phyloP scores from a whole-genome alignment of 2,329 filamentous ascomycete species.

The Cladosporium sp. region DNA sequence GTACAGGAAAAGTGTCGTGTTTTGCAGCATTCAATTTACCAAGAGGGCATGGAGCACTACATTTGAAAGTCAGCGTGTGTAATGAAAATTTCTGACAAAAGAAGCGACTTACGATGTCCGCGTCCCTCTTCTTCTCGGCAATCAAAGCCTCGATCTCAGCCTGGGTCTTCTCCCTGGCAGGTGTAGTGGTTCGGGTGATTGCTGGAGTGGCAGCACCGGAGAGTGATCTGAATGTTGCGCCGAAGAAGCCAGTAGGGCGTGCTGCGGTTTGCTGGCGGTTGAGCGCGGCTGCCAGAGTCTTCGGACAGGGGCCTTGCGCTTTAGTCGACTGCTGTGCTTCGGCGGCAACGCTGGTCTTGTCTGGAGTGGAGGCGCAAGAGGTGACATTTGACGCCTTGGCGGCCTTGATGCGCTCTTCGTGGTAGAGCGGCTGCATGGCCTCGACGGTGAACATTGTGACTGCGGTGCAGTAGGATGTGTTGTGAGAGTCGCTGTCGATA shows the following conservation, averaged over 20 bases:
- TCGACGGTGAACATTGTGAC: conserved; percentile 21
- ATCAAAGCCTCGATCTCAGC: conserved; percentile 33
- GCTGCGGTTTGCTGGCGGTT: conserved; percentile 16
- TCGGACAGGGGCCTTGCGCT: conserved; percentile 16
- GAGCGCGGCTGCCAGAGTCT: conserved; percentile 17
- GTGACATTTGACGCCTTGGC: conserved; percentile 37
- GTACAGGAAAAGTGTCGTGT: background rate
- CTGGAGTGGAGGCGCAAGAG: conserved; percentile 53
- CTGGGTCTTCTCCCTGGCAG: conserved; percentile 28
- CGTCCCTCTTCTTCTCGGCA: conserved; percentile 35
- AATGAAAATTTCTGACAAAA: background rate
- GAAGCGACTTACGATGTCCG: conserved; percentile 31
- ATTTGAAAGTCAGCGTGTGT: conserved; percentile 14
- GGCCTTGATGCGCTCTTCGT: conserved; percentile 20
- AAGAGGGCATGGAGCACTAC: conserved; percentile 27
- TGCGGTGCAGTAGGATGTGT: background rate
- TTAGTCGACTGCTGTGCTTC: conserved; percentile 1
- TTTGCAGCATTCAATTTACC: conserved; percentile 2
- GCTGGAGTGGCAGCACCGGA: conserved; percentile 25
- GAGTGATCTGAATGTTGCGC: conserved; percentile 29
- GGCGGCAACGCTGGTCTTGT: conserved; percentile 2
- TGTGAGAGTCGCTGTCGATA: background rate
- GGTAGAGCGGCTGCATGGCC: conserved; percentile 17
- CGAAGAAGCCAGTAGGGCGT: conserved; percentile 27
- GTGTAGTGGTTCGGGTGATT: conserved; percentile 22